phyloP scores from a whole-genome alignment of 2,329 filamentous ascomycete species.

The Bretziella fagacearum region DNA sequence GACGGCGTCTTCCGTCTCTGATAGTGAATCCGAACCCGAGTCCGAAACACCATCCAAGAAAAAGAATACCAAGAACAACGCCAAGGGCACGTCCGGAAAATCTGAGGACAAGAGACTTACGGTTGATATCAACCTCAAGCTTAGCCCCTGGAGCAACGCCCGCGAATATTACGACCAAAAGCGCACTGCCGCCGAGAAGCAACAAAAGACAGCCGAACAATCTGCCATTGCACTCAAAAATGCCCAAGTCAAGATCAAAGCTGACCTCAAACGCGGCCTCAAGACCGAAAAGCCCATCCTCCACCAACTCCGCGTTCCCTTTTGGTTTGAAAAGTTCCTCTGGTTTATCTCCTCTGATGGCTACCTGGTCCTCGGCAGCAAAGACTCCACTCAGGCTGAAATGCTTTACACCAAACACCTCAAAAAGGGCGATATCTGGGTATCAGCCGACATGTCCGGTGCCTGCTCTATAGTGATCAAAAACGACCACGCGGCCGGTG shows the following conservation, averaged over 20 bases:
- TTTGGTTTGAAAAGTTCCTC: constrained; percentile 95
- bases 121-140: constrained; percentile 69
- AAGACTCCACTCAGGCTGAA: constrained; percentile 79
- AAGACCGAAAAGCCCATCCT: constrained; percentile 85
- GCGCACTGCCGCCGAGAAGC: constrained; percentile 66
- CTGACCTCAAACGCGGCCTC: constrained; percentile 40
- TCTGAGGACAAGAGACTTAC: constrained; percentile 38
- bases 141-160: constrained; percentile 80
- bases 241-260: constrained; percentile 26
- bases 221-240: constrained; percentile 72
- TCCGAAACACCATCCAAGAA: constrained; percentile 10
- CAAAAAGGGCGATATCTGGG: constrained; percentile 77
- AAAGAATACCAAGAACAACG: constrained; percentile 19
- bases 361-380: constrained; percentile 77
- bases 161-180: constrained; percentile 84
- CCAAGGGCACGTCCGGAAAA: constrained; percentile 19
- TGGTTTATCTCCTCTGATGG: constrained; percentile 95
- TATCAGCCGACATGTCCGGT: constrained; percentile 76
- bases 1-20: constrained; percentile 43
- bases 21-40: constrained; percentile 28
- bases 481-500: constrained; percentile 59
- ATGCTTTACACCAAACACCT: constrained; percentile 77
- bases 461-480: constrained; percentile 79
- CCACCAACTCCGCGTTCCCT: constrained; percentile 61
- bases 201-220: constrained; percentile 70